Percentiles rank a stretch among this genome's conserved stretches.
These are phyloP conservation scores for Metahyphopichia silvanorum DNA, from an alignment of 805 yeast genomes.

Conservation along the genomic window DNA sequence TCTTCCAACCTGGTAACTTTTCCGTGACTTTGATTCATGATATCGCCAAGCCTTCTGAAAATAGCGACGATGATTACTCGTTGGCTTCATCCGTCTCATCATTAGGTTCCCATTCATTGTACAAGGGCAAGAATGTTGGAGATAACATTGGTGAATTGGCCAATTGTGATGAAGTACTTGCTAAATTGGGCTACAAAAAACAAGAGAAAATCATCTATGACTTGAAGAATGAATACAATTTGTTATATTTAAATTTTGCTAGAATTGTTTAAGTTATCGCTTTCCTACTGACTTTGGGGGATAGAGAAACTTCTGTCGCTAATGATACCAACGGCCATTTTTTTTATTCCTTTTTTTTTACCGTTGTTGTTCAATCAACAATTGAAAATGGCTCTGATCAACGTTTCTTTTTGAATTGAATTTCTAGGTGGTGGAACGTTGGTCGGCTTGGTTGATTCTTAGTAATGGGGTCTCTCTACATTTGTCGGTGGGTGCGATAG, in stretches of 20 bases:
- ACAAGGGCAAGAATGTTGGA: slow-evolving; percentile 4
- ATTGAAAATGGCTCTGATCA: too few relatives aligned
- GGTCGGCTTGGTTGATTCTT: too few relatives aligned
- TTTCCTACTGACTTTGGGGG: not conserved
- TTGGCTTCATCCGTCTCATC: not conserved
- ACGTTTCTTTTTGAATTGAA: not conserved
- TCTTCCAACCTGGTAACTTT: slow-evolving; percentile 76
- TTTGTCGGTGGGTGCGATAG: too few relatives aligned
- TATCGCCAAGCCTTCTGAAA: slow-evolving; percentile 9
- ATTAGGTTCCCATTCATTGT: not conserved
- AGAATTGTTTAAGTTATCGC: slow-evolving; percentile 11
- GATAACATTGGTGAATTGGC: slow-evolving; percentile 9
- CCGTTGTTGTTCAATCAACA: too few relatives aligned
- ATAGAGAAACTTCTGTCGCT: not conserved
- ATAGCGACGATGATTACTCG: not conserved
- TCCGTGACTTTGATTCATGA: slow-evolving; percentile 44
- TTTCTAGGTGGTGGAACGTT: not conserved
- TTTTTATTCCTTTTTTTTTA: too few relatives aligned
- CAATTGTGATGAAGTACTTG: slow-evolving; percentile 24
- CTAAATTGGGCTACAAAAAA: slow-evolving; percentile 48
- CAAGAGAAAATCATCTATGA: slow-evolving; percentile 72
- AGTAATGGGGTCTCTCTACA: too few relatives aligned
- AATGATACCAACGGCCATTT: too few relatives aligned
- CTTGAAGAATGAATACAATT: slow-evolving; percentile 62
- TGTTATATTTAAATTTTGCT: slow-evolving; percentile 68